Evolutionary conservation across 176 grass and related monocot genomes (phyloP).

Genomic region (Phyllostachys edulis): DNA sequence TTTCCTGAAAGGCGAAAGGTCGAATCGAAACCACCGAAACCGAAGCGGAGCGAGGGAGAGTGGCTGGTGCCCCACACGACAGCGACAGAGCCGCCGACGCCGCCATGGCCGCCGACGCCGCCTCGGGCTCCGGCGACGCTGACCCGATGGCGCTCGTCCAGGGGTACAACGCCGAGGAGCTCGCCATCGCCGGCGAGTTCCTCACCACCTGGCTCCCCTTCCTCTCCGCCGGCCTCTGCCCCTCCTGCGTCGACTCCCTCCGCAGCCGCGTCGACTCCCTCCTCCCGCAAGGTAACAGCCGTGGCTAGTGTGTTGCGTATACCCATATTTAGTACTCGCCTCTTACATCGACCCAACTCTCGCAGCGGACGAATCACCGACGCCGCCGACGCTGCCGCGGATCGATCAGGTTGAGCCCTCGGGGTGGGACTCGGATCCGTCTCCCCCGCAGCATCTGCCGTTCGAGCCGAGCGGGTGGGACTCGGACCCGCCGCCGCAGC

Average conservation of each 20-base stretch:
- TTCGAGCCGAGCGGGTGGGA: conserved; percentile 56
- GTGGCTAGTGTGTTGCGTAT: background rate
- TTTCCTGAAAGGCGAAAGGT: background rate
- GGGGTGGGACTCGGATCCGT: conserved; percentile 44
- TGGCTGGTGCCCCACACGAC: conserved; percentile 17
- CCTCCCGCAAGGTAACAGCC: conserved; percentile 50
- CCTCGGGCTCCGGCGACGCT: conserved; percentile 1
- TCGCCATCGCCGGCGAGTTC: conserved; percentile 85
- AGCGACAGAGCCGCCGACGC: conserved; percentile 22
- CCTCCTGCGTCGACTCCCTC: conserved; percentile 52
- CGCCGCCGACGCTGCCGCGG: background rate
- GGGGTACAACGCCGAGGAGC: conserved; percentile 59
- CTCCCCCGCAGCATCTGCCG: conserved; percentile 24
- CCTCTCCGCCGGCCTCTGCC: conserved; percentile 69
- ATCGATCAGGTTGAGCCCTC: conserved; percentile 46
- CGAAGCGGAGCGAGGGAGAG: conserved; percentile 1
- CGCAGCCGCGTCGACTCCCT: conserved; percentile 66
- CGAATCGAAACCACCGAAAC: background rate
- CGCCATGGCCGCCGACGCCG: background rate
- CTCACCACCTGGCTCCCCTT: conserved; percentile 91
- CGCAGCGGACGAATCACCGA: conserved; percentile 30
- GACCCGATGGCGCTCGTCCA: conserved; percentile 65
- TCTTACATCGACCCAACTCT: conserved; percentile 16
- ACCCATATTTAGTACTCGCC: background rate
- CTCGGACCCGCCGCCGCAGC: conserved; percentile 32